phyloP scores from a whole-genome alignment of 768 basidiomycete species.

The Kwoniella europaea region DNA sequence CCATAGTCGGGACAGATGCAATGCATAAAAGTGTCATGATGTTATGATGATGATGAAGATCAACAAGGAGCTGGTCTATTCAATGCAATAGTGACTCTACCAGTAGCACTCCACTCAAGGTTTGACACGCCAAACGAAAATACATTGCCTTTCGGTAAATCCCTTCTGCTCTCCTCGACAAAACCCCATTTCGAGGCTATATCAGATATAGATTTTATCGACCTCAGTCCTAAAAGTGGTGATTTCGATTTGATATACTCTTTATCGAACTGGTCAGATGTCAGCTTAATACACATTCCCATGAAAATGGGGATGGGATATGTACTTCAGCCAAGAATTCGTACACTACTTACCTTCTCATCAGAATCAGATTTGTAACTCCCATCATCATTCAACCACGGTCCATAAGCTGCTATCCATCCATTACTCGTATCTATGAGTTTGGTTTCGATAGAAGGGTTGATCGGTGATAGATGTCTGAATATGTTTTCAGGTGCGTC shows the following conservation, averaged over 20 bases:
- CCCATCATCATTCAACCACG: slow-evolving; percentile 39
- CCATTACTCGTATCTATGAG: slow-evolving; percentile 16
- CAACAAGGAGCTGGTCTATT: neutral
- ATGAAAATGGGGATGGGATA: no score
- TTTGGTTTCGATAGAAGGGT: neutral
- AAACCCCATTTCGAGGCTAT: slow-evolving; percentile 41
- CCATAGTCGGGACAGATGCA: neutral
- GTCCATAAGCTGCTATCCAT: slow-evolving; percentile 42
- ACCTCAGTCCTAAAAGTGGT: slow-evolving; percentile 32
- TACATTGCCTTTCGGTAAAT: slow-evolving; percentile 46
- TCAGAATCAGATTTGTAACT: slow-evolving; percentile 35
- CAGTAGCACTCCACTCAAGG: neutral
- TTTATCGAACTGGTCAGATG: slow-evolving; percentile 35
- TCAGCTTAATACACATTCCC: no score
- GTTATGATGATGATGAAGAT: neutral
- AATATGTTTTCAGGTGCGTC: slow-evolving; percentile 39
- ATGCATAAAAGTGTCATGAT: neutral
- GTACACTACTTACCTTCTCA: slow-evolving; percentile 30
- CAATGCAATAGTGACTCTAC: no score
- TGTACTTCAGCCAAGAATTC: no score
- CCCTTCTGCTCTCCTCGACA: slow-evolving; percentile 25
- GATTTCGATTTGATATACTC: slow-evolving; percentile 30
- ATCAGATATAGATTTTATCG: slow-evolving; percentile 25
- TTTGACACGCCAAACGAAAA: slow-evolving; percentile 40
- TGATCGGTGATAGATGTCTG: slow-evolving; percentile 31